Conservation (phyloP, 2,329 filamentous ascomycete species). For the Phaeosphaeria sp. region DNA sequence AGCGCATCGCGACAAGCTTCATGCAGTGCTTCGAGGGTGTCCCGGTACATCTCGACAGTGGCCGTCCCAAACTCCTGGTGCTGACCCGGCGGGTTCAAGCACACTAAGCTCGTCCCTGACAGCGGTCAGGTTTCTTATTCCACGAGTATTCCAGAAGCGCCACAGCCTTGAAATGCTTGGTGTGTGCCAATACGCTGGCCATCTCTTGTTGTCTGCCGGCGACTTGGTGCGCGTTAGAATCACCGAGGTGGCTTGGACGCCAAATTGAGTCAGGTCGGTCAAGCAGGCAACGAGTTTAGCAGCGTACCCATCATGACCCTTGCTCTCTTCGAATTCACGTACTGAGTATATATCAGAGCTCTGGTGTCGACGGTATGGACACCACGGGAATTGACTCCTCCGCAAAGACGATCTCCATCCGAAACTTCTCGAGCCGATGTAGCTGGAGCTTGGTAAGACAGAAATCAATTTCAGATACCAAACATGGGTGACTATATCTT, state of each 20-base stretch:
- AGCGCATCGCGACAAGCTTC: conserved; percentile 37
- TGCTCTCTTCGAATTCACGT: too few species aligned
- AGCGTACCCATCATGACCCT: conserved; percentile 46
- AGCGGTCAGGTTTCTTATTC: conserved; percentile 37
- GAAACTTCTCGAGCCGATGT: conserved; percentile 40
- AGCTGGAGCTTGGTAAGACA: conserved; percentile 39
- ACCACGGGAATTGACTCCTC: conserved; percentile 42
- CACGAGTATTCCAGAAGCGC: conserved; percentile 47
- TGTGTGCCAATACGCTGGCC: conserved; percentile 41
- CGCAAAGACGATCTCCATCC: conserved; percentile 49
- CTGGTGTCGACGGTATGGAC: conserved; percentile 27
- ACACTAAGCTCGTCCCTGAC: conserved; percentile 45
- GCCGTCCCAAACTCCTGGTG: conserved; percentile 45
- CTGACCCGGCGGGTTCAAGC: conserved; percentile 12
- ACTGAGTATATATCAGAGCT: conserved; percentile 42
- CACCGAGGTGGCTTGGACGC: conserved; percentile 54
- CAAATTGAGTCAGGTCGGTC: conserved; percentile 66
- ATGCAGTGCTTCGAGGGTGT: conserved; percentile 37
- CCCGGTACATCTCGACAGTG: conserved; percentile 46
- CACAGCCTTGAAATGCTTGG: conserved; percentile 40
- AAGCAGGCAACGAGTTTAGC: conserved; percentile 62
- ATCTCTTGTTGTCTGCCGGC: conserved; percentile 27
- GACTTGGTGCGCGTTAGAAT: conserved; percentile 52
- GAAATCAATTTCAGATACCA: conserved; percentile 33
- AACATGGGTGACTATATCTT: too few species aligned